Evolutionary conservation across 2,329 filamentous ascomycete genomes (phyloP).

Genomic region (Leptographium wingfieldii): DNA sequence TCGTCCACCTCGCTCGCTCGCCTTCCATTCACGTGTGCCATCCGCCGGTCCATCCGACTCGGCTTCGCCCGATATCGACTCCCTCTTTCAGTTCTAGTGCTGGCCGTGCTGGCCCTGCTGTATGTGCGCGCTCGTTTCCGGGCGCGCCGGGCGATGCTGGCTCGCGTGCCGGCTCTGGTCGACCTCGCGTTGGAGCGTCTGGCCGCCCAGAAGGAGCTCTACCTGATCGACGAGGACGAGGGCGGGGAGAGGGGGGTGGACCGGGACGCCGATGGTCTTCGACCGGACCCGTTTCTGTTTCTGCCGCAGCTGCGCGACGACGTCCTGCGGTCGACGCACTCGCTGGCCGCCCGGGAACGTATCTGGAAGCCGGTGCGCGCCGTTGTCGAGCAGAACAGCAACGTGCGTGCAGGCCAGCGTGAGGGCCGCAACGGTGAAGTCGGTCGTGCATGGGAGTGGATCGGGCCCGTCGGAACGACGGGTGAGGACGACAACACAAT

Average conservation of each 20-base stretch:
- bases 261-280: background rate
- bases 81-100: slow-evolving; percentile 57
- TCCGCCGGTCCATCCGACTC: slow-evolving; percentile 67
- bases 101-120: slow-evolving; percentile 33
- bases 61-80: slow-evolving; percentile 78
- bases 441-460: slow-evolving; percentile 58
- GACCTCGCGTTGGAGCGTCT: slow-evolving; percentile 74
- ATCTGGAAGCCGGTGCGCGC: slow-evolving; percentile 74
- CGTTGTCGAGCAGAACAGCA: slow-evolving; percentile 88
- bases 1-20: slow-evolving; percentile 82
- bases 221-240: slow-evolving; percentile 35
- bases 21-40: slow-evolving; percentile 72
- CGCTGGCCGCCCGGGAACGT: slow-evolving; percentile 58
- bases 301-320: slow-evolving; percentile 86
- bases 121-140: slow-evolving; percentile 56
- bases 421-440: slow-evolving; percentile 53
- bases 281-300: slow-evolving; percentile 62
- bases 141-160: slow-evolving; percentile 50
- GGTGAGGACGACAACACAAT: slow-evolving; percentile 14
- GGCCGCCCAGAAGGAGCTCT: slow-evolving; percentile 69
- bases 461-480: slow-evolving; percentile 41
- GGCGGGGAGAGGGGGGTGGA: background rate
- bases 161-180: slow-evolving; percentile 71
- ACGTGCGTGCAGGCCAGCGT: slow-evolving; percentile 66
- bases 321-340: slow-evolving; percentile 71